Conservation (phyloP, 257 asterid species). For the Striga asiatica region DNA sequence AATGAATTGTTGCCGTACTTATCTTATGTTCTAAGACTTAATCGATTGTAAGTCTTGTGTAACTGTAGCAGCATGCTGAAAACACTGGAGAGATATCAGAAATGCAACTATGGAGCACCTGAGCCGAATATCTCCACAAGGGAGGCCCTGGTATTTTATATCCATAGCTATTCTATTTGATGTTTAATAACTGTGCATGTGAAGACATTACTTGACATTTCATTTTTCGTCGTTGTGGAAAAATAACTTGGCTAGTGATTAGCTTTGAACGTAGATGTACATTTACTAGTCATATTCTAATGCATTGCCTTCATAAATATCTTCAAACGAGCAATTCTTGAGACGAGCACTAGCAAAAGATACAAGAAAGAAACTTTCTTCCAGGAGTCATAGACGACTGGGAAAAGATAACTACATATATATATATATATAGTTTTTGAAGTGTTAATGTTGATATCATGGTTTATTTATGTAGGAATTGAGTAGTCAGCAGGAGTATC, state of each 20-base stretch:
- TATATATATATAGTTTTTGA: too few relatives aligned
- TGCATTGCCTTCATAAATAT: too few relatives aligned
- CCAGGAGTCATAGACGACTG: too few relatives aligned
- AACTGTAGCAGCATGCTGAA: conserved; percentile 74
- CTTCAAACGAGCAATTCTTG: too few relatives aligned
- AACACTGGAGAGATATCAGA: conserved; percentile 94
- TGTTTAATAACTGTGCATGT: neutral
- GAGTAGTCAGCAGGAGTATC: conserved; percentile 96
- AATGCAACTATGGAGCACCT: conserved; percentile 97
- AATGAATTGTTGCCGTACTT: too few relatives aligned
- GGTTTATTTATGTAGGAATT: conserved; percentile 44
- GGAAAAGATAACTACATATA: too few relatives aligned
- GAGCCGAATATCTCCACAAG: conserved; percentile 74
- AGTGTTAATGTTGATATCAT: neutral
- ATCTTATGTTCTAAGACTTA: conserved; percentile 1
- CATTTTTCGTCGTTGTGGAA: neutral
- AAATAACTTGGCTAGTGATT: too few relatives aligned
- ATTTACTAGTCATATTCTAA: too few relatives aligned
- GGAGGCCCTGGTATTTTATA: conserved; percentile 68
- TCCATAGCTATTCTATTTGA: neutral
- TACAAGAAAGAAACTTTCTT: too few relatives aligned
- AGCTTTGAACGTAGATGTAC: too few relatives aligned
- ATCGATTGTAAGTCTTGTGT: conserved; percentile 16
- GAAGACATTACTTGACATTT: neutral
- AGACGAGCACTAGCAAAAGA: too few relatives aligned